Evolutionary conservation across 257 asterid species (phyloP).

Genomic region (Solanum raphanifolium): DNA sequence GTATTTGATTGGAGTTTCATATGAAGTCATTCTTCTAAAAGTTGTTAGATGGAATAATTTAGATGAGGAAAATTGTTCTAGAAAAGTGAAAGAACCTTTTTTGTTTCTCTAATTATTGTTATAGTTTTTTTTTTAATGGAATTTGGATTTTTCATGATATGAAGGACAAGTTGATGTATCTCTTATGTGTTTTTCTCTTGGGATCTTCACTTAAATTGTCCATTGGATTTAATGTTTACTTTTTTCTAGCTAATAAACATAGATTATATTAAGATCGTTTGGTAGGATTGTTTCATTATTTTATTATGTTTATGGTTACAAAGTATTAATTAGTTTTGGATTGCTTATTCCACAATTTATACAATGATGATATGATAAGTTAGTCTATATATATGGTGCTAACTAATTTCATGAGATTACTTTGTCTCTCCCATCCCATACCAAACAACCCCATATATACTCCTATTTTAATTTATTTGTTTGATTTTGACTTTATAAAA

Average conservation of each 20-base stretch:
- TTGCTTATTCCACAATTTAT: neutral
- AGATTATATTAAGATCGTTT: neutral
- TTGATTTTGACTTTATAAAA: too few relatives aligned
- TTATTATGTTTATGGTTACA: too few relatives aligned
- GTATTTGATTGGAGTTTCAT: slow-evolving; percentile 23
- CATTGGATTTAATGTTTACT: too few relatives aligned
- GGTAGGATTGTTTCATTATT: too few relatives aligned
- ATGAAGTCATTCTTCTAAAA: slow-evolving; percentile 9
- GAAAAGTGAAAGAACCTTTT: slow-evolving; percentile 14
- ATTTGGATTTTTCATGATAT: neutral
- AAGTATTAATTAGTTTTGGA: too few relatives aligned
- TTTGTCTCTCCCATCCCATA: neutral
- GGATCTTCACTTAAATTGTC: neutral
- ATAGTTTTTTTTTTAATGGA: neutral
- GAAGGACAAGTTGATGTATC: neutral
- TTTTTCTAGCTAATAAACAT: neutral
- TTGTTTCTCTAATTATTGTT: slow-evolving; percentile 17
- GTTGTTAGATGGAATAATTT: neutral
- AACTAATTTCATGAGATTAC: neutral
- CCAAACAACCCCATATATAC: neutral
- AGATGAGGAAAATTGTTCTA: neutral
- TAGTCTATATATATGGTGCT: neutral
- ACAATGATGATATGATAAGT: too few relatives aligned
- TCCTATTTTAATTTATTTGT: too few relatives aligned
- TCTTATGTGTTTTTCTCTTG: neutral